Base-by-base conservation (phyloP, 192 early-diverging fungal species). In the Coemansia sp. region DNA sequence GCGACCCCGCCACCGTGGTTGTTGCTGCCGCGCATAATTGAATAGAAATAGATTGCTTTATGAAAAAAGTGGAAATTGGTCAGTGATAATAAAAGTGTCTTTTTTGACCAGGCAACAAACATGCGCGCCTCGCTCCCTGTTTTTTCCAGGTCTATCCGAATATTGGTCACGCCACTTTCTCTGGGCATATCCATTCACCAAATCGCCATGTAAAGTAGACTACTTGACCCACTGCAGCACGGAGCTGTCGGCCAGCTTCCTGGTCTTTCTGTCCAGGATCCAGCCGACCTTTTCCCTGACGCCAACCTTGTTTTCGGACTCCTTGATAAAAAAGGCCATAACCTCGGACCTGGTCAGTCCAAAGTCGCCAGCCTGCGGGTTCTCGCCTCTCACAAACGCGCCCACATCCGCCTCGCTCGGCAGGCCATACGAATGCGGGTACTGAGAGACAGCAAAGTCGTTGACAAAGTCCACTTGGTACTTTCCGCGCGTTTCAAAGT, bases 381-480 rank as follows among this genome's bases (percentile, higher is more conserved):
- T 75, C 56, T 87, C 83, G 24, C 89, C 91, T 8, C 68, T 79
- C 8, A 93, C 85, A 33, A 93, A 65, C 15, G 21, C 69, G 34
- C 68, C 60, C 50, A 93, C 84, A 21, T 90, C 90, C 21, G 74
- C 46, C 68, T 91, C 91, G 2, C 83, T 70, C 4, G 88, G 88
- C 37, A 93, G 74, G 39, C 74, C 84, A 52, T 83, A 90, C 33
- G 74, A 72, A 60, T 86, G 85, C 32, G 86, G 86, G 58, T 90
- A 88, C 58, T 85, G 65, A 17, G 43, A 59, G 46, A 73, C 86
- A 12, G 78, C 65, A 8, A 57, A 62, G 3, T 24, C 64, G 27
- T 56, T 80, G 5, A 88, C 53, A 14, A 74, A 64, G 15, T 83
- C 39, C 17, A 67, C 42, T 8, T 46, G 42, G 3, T 67, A 54